phyloP scores from a whole-genome alignment of 116 monocot genomes.

The Zostera marina region DNA sequence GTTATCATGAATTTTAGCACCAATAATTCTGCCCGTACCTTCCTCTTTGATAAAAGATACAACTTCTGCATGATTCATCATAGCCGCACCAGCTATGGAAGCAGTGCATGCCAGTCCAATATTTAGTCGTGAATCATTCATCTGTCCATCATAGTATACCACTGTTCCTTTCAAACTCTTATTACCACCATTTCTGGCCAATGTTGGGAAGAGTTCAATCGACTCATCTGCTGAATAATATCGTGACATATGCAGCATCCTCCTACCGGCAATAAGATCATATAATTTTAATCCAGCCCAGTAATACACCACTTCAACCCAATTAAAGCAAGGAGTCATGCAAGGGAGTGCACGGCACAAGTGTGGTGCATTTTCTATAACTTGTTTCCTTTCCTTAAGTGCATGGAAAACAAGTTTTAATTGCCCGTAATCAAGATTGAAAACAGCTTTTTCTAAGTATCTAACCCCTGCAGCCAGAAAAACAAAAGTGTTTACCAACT shows the following conservation, averaged over 20 bases:
- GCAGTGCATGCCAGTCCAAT: conserved; percentile 93
- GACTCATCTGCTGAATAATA: conserved; percentile 91
- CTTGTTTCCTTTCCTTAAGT: conserved; percentile 81
- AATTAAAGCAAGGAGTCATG: conserved; percentile 96
- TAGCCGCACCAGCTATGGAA: conserved; percentile 69
- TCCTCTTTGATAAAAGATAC: conserved; percentile 73
- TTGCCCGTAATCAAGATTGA: conserved; percentile 94
- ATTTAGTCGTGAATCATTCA: conserved; percentile 95
- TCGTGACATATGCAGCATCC: conserved; percentile 81
- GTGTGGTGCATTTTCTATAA: conserved; percentile 94
- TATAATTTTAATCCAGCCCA: conserved; percentile 86
- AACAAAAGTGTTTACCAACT: too few relatives aligned
- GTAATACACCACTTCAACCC: conserved; percentile 85
- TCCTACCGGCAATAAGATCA: conserved; percentile 82
- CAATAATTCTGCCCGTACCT: conserved; percentile 47
- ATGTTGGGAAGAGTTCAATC: conserved; percentile 79
- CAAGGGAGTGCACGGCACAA: conserved; percentile 83
- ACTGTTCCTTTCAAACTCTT: conserved; percentile 87
- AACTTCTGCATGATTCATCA: conserved; percentile 94
- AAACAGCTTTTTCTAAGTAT: conserved; percentile 93
- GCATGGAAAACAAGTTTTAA: conserved; percentile 99
- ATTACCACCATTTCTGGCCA: conserved; percentile 53
- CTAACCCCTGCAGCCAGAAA: conserved; percentile 52
- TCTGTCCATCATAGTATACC: conserved; percentile 98
- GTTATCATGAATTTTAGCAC: conserved; percentile 62